Evolutionary conservation across 2,329 filamentous ascomycete genomes (phyloP).

Genomic region (Biscogniauxia marginata): DNA sequence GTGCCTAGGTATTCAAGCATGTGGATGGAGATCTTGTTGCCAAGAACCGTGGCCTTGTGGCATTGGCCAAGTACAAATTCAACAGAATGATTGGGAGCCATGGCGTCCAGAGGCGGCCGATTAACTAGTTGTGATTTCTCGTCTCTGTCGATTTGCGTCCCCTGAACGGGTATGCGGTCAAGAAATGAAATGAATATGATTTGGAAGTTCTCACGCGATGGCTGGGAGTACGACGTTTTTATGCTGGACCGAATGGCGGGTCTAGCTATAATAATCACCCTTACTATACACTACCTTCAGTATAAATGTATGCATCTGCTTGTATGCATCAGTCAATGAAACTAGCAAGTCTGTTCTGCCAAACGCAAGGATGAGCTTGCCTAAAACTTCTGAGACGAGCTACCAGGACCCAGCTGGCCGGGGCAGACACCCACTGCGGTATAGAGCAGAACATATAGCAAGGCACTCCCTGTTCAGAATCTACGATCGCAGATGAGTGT

Average conservation of each 20-base stretch:
- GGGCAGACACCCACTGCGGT: not conserved
- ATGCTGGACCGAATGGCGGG: not conserved
- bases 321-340: not conserved
- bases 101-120: slow-evolving; percentile 8
- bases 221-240: not conserved
- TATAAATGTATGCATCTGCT: not conserved
- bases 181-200: not conserved
- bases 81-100: slow-evolving; percentile 25
- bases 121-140: not conserved
- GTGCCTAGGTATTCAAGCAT: slow-evolving; percentile 63
- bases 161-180: not conserved
- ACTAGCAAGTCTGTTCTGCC: not conserved
- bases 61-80: slow-evolving; percentile 25
- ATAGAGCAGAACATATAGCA: not conserved
- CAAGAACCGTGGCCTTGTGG: slow-evolving; percentile 54
- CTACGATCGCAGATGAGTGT: not conserved
- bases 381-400: not conserved
- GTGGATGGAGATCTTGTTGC: slow-evolving; percentile 63
- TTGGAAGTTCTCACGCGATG: not conserved
- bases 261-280: not conserved
- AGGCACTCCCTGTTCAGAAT: not conserved
- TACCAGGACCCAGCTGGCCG: not conserved
- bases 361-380: not conserved
- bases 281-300: not conserved
- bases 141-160: not conserved